Evolutionary conservation across 257 asterid genomes (phyloP).

Genomic region (Solanum microdontum): DNA sequence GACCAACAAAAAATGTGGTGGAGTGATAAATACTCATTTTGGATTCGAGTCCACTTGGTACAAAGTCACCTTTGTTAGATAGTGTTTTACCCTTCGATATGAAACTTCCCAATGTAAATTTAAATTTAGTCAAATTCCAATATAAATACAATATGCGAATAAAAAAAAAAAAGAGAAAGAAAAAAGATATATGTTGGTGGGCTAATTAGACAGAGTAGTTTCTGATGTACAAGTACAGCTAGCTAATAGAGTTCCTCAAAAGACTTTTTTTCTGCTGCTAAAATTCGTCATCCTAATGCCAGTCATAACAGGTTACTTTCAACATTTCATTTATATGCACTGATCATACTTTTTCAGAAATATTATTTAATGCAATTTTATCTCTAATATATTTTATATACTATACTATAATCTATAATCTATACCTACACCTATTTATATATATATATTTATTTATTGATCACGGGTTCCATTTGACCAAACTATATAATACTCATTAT

Average conservation of each 20-base stretch:
- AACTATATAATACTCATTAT: background rate
- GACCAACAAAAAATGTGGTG: rapidly evolving
- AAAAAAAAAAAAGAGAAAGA: too few relatives aligned
- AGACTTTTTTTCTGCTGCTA: background rate
- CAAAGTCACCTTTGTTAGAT: background rate
- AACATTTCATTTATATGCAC: background rate
- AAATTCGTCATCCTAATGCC: background rate
- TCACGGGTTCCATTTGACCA: background rate
- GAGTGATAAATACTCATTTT: too few relatives aligned
- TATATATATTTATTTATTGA: background rate
- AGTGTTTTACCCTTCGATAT: too few relatives aligned
- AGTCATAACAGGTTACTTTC: background rate
- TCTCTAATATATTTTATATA: background rate
- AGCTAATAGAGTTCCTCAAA: background rate
- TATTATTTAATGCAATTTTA: background rate
- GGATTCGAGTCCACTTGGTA: too few relatives aligned
- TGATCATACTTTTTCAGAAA: background rate
- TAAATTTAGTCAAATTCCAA: too few relatives aligned
- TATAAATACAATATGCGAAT: too few relatives aligned
- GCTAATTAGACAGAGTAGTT: background rate
- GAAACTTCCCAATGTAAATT: rapidly evolving
- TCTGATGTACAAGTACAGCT: background rate
- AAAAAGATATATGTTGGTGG: background rate
- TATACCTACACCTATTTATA: background rate
- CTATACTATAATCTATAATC: background rate